These are phyloP conservation scores for Neurospora sp. DNA, from an alignment of 495 filamentous ascomycete species.

Conservation along the genomic window DNA sequence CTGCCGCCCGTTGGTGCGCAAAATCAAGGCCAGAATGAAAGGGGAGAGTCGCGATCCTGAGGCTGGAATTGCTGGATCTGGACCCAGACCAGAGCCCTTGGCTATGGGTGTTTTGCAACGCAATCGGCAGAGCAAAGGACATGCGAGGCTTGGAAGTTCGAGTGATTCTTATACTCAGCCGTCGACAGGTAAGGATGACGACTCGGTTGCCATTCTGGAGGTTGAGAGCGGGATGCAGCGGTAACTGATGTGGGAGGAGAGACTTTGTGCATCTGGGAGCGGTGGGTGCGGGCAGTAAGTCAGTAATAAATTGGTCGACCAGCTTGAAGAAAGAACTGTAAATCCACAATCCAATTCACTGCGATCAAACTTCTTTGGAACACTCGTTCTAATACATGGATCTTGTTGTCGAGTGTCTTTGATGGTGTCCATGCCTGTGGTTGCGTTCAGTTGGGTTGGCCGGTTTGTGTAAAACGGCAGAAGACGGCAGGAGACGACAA, in stretches of 20 bases:
- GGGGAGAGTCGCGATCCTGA: background rate
- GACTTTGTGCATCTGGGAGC: too few species aligned
- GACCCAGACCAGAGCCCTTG: background rate
- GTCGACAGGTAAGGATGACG: background rate
- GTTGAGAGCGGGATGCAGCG: background rate
- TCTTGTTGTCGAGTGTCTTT: background rate
- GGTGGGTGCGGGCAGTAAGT: too few species aligned
- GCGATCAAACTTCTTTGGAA: too few species aligned
- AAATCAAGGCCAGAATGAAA: background rate
- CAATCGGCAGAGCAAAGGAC: background rate
- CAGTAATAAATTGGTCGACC: too few species aligned
- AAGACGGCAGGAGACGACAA: background rate
- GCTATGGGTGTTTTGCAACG: background rate
- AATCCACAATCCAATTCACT: too few species aligned
- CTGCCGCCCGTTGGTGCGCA: background rate
- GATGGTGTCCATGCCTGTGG: background rate
- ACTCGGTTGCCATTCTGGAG: background rate
- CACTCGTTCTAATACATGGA: too few species aligned
- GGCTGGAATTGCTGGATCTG: background rate
- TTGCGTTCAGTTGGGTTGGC: background rate
- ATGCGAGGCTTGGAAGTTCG: background rate
- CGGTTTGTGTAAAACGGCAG: background rate
- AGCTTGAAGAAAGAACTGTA: too few species aligned
- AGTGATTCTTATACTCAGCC: background rate
- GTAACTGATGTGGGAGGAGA: too few species aligned